phyloP scores from a whole-genome alignment of 1,284 basidiomycete genomes.

The Pulveroboletus sp. region DNA sequence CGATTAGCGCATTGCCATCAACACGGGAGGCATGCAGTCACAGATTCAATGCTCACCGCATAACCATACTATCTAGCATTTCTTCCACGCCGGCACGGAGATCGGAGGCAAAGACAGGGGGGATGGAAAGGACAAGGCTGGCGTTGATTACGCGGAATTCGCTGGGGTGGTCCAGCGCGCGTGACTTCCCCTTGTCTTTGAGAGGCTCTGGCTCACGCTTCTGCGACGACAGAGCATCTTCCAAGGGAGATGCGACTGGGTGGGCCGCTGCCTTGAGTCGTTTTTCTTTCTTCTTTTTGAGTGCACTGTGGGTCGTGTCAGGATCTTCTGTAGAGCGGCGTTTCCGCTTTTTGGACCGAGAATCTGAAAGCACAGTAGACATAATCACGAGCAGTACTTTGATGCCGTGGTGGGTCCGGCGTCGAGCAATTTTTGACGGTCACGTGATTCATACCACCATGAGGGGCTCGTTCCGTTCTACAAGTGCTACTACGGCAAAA shows the following conservation, averaged over 20 bases:
- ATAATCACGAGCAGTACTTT: slow-evolving; percentile 17
- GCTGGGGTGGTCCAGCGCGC: slow-evolving; percentile 33
- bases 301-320: slow-evolving; percentile 23
- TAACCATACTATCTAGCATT: slow-evolving; percentile 89
- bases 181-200: slow-evolving; percentile 46
- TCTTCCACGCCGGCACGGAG: slow-evolving; percentile 77
- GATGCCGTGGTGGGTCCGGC: no score
- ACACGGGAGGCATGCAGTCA: slow-evolving; percentile 1
- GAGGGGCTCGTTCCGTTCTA: neutral
- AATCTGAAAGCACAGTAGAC: slow-evolving; percentile 12
- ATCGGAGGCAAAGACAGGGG: slow-evolving; percentile 79
- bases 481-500: no score
- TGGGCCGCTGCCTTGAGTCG: slow-evolving; percentile 13
- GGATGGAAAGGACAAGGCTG: slow-evolving; percentile 73
- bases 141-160: slow-evolving; percentile 73
- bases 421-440: slow-evolving; percentile 14
- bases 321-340: slow-evolving; percentile 32
- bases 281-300: slow-evolving; percentile 34
- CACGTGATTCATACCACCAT: slow-evolving; percentile 24
- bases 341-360: slow-evolving; percentile 56
- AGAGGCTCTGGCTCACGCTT: slow-evolving; percentile 9
- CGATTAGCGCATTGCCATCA: slow-evolving; percentile 6
- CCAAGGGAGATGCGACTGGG: neutral
- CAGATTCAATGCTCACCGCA: slow-evolving; percentile 67
- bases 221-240: slow-evolving; percentile 11